Evolutionary conservation across 257 asterid genomes (phyloP), one percentile per base, ranked within the genome.

Genomic region (Salvia miltiorrhiza): DNA sequence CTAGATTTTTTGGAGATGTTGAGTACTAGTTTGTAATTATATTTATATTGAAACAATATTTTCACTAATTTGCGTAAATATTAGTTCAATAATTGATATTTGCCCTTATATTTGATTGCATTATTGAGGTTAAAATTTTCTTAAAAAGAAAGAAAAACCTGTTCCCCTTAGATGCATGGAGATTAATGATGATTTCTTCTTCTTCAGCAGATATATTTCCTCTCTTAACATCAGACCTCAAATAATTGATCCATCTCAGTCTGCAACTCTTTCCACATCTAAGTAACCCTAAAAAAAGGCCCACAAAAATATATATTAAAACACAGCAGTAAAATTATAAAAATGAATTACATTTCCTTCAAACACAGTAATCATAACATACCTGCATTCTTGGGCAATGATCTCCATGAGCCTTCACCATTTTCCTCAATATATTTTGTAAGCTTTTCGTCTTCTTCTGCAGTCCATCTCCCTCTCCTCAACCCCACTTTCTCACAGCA

Each of bases 211-310:
- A 71, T n/a, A 93, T 79, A 10, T 88, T 90, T 49, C 98, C 98
- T 81, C 98, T 87, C 84, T 87, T 88, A 72, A 93, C 59, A 44
- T 90, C 92, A 1, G 92, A 81, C 65, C 96, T 88, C 82, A 93
- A 76, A 71, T 93, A 93, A 66, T 93, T 93, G 7, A 90, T 84
- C 98, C 98, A 93, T 55, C 98, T 70, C 68, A 93, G 69, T 44
- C 98, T 73, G 71, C 98, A 93, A 64, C 97, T 90, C 88, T 93
- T 90, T 14, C 96, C 97, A 50, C 97, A 93, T 79, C 98, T 80
- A 11, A 85, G 70, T 35, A 93, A 70, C 9, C 97, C 97, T 90
- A 1, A 40, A 54, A 21, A 17, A 21, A 3, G 5, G n/a, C 2
- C 30, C 30, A 4, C 5, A 30, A 2, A 30, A 30, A 2, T 2